phyloP scores from a whole-genome alignment of 1,284 basidiomycete genomes.

The Schizopora paradoxa region DNA sequence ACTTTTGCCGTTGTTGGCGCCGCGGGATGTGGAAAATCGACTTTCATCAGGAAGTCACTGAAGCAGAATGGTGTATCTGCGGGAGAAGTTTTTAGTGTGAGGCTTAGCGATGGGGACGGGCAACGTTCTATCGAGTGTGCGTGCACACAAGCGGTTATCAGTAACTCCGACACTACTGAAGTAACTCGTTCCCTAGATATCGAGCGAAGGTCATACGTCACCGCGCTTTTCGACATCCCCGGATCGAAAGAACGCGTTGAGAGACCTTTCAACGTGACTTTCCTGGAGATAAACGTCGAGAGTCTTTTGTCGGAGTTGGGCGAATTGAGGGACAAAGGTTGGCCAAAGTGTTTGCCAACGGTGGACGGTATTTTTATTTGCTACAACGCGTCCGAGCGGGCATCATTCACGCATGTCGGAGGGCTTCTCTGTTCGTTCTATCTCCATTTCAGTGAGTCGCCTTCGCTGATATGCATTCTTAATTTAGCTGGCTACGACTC shows the following conservation, averaged over 20 bases:
- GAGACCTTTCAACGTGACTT: no score
- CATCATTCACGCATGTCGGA: constrained; percentile 60
- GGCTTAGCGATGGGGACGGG: no score
- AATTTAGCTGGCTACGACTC: constrained; percentile 48
- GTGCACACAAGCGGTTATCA: no score
- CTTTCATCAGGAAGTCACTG: constrained; percentile 61
- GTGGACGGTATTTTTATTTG: constrained; percentile 71
- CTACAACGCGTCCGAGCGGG: constrained; percentile 57
- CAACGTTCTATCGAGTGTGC: no score
- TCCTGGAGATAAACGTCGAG: no score
- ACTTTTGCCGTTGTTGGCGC: constrained; percentile 64
- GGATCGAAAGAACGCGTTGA: no score
- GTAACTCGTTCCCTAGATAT: no score
- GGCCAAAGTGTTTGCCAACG: constrained; percentile 44
- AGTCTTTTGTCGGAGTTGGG: no score
- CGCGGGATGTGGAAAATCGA: constrained; percentile 65
- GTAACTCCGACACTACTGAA: no score
- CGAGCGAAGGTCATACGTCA: no score
- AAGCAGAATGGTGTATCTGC: constrained; percentile 49
- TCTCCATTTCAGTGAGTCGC: constrained; percentile 6
- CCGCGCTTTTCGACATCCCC: no score
- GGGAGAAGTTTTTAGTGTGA: constrained; percentile 31
- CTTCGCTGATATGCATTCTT: constrained; percentile 9
- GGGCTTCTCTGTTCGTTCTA: constrained; percentile 51
- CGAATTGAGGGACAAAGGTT: constrained; percentile 24